Evolutionary conservation across 2,329 filamentous ascomycete species (phyloP).

Genomic region (Fulvia fulva): DNA sequence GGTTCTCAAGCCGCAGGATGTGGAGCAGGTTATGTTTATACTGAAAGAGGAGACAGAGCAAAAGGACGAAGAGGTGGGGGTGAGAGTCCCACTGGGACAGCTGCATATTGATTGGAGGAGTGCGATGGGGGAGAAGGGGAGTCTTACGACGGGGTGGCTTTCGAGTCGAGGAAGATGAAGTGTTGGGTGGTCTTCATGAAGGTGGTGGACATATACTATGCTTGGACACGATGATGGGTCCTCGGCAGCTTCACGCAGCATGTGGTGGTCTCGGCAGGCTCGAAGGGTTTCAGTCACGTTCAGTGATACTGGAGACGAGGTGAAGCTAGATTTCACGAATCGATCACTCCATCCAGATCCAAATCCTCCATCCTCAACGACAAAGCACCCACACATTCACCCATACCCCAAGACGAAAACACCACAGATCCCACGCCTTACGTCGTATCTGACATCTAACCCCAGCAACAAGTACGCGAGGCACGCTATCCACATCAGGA

Average conservation of each 20-base stretch:
- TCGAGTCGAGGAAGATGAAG: constrained; percentile 25
- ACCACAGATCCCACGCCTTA: no score
- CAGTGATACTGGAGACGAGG: background rate
- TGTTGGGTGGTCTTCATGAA: background rate
- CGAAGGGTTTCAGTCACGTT: background rate
- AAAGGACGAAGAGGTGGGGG: constrained; percentile 36
- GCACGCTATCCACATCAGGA: background rate
- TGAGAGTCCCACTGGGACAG: constrained; percentile 69
- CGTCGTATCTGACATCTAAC: no score
- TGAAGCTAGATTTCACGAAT: background rate
- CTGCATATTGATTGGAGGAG: constrained; percentile 84
- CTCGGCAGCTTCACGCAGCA: no score
- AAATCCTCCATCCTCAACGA: no score
- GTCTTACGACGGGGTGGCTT: constrained; percentile 76
- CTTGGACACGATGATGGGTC: no score
- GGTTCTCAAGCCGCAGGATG: constrained; percentile 58
- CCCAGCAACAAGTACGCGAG: no score
- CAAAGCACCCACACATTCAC: no score
- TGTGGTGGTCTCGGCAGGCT: no score
- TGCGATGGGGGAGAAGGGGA: constrained; percentile 84
- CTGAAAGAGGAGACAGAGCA: constrained; percentile 53
- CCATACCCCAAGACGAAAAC: no score
- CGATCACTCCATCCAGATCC: background rate
- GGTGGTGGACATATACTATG: background rate
- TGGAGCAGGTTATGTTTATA: constrained; percentile 62